These are phyloP conservation scores for Dactylellina cionopaga DNA, from an alignment of 2,329 filamentous ascomycete genomes.

Conservation along the genomic window DNA sequence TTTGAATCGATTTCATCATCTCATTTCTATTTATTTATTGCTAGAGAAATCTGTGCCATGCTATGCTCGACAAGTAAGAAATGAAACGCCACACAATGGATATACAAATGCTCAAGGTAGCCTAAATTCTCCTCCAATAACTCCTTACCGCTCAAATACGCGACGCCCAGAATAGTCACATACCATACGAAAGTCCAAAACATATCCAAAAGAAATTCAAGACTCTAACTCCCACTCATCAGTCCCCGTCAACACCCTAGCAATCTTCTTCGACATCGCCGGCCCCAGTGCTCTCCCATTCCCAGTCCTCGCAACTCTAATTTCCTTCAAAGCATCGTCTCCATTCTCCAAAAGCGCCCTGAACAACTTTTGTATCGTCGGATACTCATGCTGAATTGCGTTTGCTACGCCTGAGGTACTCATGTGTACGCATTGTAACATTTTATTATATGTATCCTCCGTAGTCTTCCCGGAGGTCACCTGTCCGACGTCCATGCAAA, in stretches of 20 bases:
- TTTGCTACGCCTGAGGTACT: conserved; percentile 78
- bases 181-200: neutral
- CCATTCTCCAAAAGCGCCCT: conserved; percentile 70
- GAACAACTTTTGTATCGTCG: conserved; percentile 69
- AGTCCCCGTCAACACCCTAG: conserved; percentile 69
- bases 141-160: no score
- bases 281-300: conserved; percentile 69
- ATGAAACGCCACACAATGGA: no score
- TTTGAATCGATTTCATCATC: neutral
- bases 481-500: conserved; percentile 83
- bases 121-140: no score
- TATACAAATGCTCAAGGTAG: no score
- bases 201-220: conserved; percentile 1
- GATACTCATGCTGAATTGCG: conserved; percentile 72
- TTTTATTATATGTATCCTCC: conserved; percentile 75
- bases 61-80: no score
- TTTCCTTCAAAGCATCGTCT: conserved; percentile 70
- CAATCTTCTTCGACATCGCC: conserved; percentile 69
- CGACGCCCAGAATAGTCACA: no score
- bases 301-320: conserved; percentile 65
- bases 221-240: conserved; percentile 60
- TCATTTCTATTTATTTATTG: neutral
- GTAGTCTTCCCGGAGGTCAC: conserved; percentile 74
- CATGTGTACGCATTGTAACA: conserved; percentile 79
- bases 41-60: neutral